Conservation (phyloP, 2,329 filamentous ascomycete species). For the Pseudogymnoascus pannorum region DNA sequence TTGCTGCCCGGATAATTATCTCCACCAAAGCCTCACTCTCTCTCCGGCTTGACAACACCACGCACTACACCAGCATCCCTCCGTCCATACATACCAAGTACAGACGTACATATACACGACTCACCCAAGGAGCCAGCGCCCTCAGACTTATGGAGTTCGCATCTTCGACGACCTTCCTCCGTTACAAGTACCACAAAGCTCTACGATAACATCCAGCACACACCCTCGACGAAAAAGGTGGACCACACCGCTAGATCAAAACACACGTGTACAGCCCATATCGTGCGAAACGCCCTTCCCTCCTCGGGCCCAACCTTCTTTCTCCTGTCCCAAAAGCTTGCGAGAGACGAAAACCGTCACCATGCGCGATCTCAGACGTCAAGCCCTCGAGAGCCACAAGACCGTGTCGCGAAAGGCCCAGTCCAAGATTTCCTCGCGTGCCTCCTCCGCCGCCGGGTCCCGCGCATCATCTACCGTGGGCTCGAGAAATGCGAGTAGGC, state of each 20-base stretch:
- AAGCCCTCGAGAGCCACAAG: conserved; percentile 50
- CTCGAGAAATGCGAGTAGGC: conserved; percentile 41
- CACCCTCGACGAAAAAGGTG: not conserved
- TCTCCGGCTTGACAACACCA: conserved; percentile 4
- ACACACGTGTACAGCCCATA: not conserved
- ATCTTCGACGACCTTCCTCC: not conserved
- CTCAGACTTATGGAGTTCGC: conserved; percentile 5
- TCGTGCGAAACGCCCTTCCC: not conserved
- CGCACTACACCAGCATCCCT: not conserved
- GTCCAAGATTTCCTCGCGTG: conserved; percentile 39
- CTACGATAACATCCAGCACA: conserved; percentile 3
- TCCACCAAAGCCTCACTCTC: not conserved
- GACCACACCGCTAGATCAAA: conserved; percentile 3
- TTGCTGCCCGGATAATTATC: conserved; percentile 1
- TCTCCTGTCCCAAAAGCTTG: not conserved
- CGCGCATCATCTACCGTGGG: conserved; percentile 40
- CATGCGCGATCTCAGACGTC: conserved; percentile 39
- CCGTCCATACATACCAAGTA: not conserved
- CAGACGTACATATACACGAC: not conserved
- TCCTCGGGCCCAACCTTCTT: not conserved
- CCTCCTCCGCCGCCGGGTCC: conserved; percentile 41
- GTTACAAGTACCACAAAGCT: conserved; percentile 2
- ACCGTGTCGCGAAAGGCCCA: conserved; percentile 51
- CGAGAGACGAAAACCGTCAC: not conserved
- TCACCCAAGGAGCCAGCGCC: not conserved